phyloP scores from a whole-genome alignment of 1,284 basidiomycete species.

The Cerioporus squamosus region DNA sequence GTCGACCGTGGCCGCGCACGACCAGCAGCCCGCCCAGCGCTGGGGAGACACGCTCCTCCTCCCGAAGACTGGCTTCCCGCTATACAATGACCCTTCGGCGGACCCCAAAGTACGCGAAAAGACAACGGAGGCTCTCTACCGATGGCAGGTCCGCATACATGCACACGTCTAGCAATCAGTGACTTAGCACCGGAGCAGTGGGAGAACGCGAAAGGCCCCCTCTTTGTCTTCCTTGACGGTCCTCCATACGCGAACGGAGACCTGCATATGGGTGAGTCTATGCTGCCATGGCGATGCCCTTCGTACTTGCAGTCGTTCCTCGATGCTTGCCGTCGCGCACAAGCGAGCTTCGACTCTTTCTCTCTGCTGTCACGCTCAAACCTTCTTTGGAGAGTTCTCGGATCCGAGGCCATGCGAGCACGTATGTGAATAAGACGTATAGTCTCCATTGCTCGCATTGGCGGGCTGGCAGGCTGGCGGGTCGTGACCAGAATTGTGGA shows the following conservation, averaged over 20 bases:
- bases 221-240: constrained; percentile 94
- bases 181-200: constrained; percentile 46
- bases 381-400: too few species aligned
- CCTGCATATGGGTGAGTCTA: constrained; percentile 85
- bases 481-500: too few species aligned
- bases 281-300: not conserved
- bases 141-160: constrained; percentile 73
- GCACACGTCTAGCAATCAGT: not conserved
- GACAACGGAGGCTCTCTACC: constrained; percentile 82
- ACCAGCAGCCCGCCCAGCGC: constrained; percentile 31
- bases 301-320: too few species aligned
- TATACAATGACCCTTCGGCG: constrained; percentile 73
- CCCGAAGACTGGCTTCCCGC: constrained; percentile 84
- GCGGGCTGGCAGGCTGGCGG: too few species aligned
- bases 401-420: too few species aligned
- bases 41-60: constrained; percentile 71
- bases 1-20: constrained; percentile 39
- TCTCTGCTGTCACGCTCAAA: too few species aligned
- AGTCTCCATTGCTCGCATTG: too few species aligned
- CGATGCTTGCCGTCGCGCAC: too few species aligned
- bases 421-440: too few species aligned
- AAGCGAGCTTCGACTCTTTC: too few species aligned
- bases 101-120: constrained; percentile 66
- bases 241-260: constrained; percentile 98
- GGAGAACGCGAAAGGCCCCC: constrained; percentile 62